Base-by-base conservation (phyloP, 306 rosid genomes). In the Rubus idaeus region DNA sequence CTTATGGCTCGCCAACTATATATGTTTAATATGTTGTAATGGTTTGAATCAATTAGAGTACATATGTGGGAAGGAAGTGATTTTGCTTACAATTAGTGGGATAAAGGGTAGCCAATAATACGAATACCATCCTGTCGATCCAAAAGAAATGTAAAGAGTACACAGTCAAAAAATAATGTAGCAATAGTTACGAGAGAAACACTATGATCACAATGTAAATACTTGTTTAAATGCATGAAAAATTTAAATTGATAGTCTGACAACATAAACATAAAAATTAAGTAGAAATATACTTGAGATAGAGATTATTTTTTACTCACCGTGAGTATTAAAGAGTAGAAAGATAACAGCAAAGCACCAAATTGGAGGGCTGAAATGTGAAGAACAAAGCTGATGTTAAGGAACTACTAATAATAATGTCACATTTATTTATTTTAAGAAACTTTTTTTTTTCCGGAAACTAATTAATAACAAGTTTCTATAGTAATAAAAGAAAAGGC, bases 291-390 rank as follows among this genome's bases (percentile, higher is more conserved):
- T 5, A 4, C n/a, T 52, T 50, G 0, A 30, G 35, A 30, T 2
- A 37, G 49, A 18, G 9, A 14, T 8, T 39, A 5, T 39, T 0
- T 3, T 53, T 46, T 42, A 9, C 84, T 78, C 70, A 92, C 98
- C 97, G 41, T 92, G 89, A 55, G 97, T 92, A 57, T 90, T 86
- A 18, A 89, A 88, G 37, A 95, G 91, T 18, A 95, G 78, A 76
- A 95, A 92, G 17, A 95, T 60, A 70, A 90, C 96, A 0, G 97
- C 87, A n/a, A 88, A 77, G 78, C 89, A 89, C 98, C 96, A 95
- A 56, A 95, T 86, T 12, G 92, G 88, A 56, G 97, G 97, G 68
- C 96, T 94, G 83, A 65, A 79, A 58, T 1, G 14, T 41, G 69
- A 57, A 35, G 41, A 53, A 73, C 9, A 62, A 40, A 3, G 0